Evolutionary conservation across 2,329 filamentous ascomycete species (phyloP).

Genomic region (Trichoderma atrobrunneum): DNA sequence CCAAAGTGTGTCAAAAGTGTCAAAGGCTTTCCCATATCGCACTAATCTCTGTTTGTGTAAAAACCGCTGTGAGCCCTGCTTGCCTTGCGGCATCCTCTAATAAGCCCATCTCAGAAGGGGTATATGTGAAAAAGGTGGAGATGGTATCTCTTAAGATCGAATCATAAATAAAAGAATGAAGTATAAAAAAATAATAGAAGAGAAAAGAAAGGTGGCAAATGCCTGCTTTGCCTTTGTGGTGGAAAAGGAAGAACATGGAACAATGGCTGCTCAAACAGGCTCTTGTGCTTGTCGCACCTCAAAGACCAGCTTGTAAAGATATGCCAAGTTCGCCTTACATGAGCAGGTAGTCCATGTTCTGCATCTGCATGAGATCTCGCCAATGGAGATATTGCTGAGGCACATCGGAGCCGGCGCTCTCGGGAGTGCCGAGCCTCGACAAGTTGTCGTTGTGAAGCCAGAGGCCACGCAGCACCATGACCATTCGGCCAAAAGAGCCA

Average conservation of each 20-base stretch:
- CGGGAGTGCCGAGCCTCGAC: constrained; percentile 36
- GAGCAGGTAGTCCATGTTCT: constrained; percentile 88
- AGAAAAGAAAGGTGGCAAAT: constrained; percentile 20
- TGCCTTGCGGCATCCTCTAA: constrained; percentile 45
- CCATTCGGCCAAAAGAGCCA: constrained; percentile 83
- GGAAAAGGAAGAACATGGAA: constrained; percentile 7
- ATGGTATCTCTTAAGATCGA: constrained; percentile 29
- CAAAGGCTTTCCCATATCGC: constrained; percentile 32
- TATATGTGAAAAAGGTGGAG: constrained; percentile 24
- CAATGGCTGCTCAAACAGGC: constrained; percentile 21
- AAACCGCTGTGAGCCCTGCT: constrained; percentile 8
- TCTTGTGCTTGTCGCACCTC: constrained; percentile 26
- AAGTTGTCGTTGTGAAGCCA: constrained; percentile 74
- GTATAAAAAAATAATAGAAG: constrained; percentile 26
- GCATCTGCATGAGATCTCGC: constrained; percentile 89
- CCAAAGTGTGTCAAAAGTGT: constrained; percentile 16
- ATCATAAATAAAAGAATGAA: constrained; percentile 25
- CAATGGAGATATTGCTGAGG: constrained; percentile 75
- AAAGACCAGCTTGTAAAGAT: constrained; percentile 39
- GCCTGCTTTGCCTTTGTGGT: constrained; percentile 12
- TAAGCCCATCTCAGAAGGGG: constrained; percentile 35
- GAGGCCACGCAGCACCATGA: constrained; percentile 73
- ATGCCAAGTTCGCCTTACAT: constrained; percentile 53
- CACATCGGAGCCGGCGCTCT: constrained; percentile 37
- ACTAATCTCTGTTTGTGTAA: constrained; percentile 22